These are phyloP conservation scores for Amanita muscaria DNA, from an alignment of 768 basidiomycete genomes.

Conservation along the genomic window DNA sequence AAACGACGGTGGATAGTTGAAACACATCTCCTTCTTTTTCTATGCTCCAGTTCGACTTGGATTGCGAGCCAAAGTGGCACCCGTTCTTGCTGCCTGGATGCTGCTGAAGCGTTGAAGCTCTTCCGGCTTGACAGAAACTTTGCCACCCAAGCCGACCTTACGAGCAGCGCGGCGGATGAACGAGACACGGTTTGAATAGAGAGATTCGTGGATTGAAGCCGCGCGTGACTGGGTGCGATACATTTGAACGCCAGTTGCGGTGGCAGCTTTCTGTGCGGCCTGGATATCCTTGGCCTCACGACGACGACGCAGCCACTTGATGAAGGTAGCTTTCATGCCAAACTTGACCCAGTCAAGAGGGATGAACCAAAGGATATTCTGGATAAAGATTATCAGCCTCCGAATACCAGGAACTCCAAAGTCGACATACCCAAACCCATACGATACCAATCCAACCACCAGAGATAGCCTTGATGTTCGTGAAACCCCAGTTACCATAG, in stretches of 20 bases:
- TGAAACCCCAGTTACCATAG: slow-evolving; percentile 94
- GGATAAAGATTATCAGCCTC: slow-evolving; percentile 11
- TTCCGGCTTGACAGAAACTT: slow-evolving; percentile 73
- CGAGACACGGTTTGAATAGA: slow-evolving; percentile 92
- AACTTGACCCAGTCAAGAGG: slow-evolving; percentile 97
- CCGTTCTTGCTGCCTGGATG: slow-evolving; percentile 76
- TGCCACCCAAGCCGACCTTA: slow-evolving; percentile 83
- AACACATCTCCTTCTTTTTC: slow-evolving; percentile 5
- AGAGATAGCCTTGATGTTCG: slow-evolving; percentile 66
- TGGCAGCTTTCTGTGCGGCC: slow-evolving; percentile 18
- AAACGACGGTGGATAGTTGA: slow-evolving; percentile 8
- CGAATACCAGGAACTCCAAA: neutral
- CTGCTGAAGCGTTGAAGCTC: slow-evolving; percentile 81
- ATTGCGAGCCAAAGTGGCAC: slow-evolving; percentile 68
- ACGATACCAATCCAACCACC: slow-evolving; percentile 97
- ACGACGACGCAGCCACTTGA: slow-evolving; percentile 74
- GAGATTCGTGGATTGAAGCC: slow-evolving; percentile 81
- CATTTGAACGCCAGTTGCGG: slow-evolving; percentile 58
- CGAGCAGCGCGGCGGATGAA: slow-evolving; percentile 86
- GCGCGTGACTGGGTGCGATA: slow-evolving; percentile 84
- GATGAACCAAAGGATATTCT: slow-evolving; percentile 95
- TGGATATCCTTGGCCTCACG: slow-evolving; percentile 35
- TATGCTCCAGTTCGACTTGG: slow-evolving; percentile 48
- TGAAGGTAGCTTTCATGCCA: slow-evolving; percentile 88
- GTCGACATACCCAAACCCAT: slow-evolving; percentile 81